Evolutionary conservation across 164 flowering plant genomes (phyloP), one percentile per base, ranked within the genome.

Genomic region (Chimonanthus salicifolius): DNA sequence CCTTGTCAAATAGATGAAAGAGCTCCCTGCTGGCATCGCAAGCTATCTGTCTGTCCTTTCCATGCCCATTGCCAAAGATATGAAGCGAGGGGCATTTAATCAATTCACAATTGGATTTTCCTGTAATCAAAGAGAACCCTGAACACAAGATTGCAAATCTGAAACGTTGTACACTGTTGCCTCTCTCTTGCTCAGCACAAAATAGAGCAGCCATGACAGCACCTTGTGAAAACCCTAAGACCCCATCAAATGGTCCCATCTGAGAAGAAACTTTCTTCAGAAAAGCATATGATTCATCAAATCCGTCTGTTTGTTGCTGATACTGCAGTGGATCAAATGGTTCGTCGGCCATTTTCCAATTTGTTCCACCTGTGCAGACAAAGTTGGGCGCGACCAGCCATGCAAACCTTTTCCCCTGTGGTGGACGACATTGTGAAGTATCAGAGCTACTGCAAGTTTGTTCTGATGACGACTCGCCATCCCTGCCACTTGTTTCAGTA

Each of bases 201-300:
- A 93, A 74, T 44, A 77, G 72, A 63, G 97, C 97, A 18, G 90
- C 87, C 92, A 93, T 90, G 33, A 97, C 93, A 48, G 99, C 98
- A 70, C 99, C 99, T 75, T 95, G 98, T 15, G 99, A 95, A 80
- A 95, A 95, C 54, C 99, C 99, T 83, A 95, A 72, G 47, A 95
- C 82, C 67, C 99, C 98, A 81, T 95, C 98, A 77, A 95, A 92
- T 3, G 97, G 99, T 33, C 99, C 99, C 60, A 65, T 9, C 72
- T 80, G 74, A 68, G 86, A 77, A 68, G 84, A 81, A 1, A 87
- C 77, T 0, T 67, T 74, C 74, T 87, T 88, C 72, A 95, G 78
- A 72, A 85, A 85, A 13, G 82, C 75, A 54, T 89, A 62, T 16
- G 99, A 95, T 67, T 20, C 80, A 44, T 88, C 90, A 63, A 82